These are phyloP conservation scores for Wickerhamiella azymoides DNA, from an alignment of 805 yeast species.

Conservation along the genomic window DNA sequence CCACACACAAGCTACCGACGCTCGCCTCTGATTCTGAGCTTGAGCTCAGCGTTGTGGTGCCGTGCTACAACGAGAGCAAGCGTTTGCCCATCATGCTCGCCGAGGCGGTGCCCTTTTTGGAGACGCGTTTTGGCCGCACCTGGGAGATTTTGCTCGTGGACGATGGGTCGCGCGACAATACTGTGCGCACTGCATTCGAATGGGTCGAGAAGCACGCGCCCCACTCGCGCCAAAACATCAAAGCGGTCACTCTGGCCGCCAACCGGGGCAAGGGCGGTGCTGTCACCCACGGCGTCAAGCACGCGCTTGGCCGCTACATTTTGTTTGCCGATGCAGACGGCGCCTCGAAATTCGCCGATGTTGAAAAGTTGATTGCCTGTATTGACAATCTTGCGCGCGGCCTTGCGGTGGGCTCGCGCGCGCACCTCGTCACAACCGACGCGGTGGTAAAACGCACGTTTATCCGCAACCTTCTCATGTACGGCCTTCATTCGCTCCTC, in stretches of 20 bases:
- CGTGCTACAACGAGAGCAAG: slow-evolving; percentile 80
- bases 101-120: slow-evolving; percentile 36
- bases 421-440: slow-evolving; percentile 91
- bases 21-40: slow-evolving; percentile 27
- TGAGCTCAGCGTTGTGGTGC: slow-evolving; percentile 66
- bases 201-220: slow-evolving; percentile 28
- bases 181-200: slow-evolving; percentile 56
- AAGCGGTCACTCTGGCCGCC: slow-evolving; percentile 53
- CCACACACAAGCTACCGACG: slow-evolving; percentile 23
- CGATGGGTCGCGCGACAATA: slow-evolving; percentile 80
- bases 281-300: slow-evolving; percentile 80
- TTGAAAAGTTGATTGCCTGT: slow-evolving; percentile 35
- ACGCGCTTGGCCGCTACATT: slow-evolving; percentile 54
- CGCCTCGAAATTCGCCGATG: slow-evolving; percentile 70
- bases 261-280: slow-evolving; percentile 97
- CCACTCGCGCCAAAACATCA: slow-evolving; percentile 37
- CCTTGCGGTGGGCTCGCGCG: slow-evolving; percentile 82
- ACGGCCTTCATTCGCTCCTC: slow-evolving; percentile 75
- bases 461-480: slow-evolving; percentile 82
- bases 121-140: slow-evolving; percentile 23
- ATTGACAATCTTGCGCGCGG: slow-evolving; percentile 33
- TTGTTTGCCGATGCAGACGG: slow-evolving; percentile 98
- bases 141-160: slow-evolving; percentile 82
- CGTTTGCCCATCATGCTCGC: slow-evolving; percentile 39
- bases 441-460: slow-evolving; percentile 92